These are phyloP conservation scores for Candida khao-thaluensis DNA, from an alignment of 805 yeast genomes.

Conservation along the genomic window DNA sequence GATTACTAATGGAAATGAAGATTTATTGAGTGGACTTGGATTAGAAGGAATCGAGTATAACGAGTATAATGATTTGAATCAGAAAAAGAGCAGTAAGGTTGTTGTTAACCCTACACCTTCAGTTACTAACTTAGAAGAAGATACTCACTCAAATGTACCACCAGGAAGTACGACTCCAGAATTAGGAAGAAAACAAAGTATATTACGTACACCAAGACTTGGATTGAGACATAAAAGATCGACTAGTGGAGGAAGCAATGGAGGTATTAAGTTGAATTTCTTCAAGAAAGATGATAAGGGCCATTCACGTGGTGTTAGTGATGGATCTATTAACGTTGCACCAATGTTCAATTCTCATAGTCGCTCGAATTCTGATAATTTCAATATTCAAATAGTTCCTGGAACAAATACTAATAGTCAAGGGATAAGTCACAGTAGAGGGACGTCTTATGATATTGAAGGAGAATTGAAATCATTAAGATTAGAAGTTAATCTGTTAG, in stretches of 20 bases:
- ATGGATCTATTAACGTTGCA: constrained; percentile 37
- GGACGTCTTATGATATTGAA: constrained; percentile 2
- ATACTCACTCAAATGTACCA: neutral
- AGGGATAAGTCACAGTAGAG: constrained; percentile 6
- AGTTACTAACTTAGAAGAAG: constrained; percentile 35
- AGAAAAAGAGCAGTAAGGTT: constrained; percentile 11
- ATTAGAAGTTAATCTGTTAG: constrained; percentile 41
- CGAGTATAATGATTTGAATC: constrained; percentile 12
- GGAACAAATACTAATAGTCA: constrained; percentile 3
- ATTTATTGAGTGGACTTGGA: constrained; percentile 37
- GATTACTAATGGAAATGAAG: constrained; percentile 17
- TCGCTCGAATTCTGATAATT: constrained; percentile 43
- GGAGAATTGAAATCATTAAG: constrained; percentile 20
- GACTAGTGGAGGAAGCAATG: constrained; percentile 26
- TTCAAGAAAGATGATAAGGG: constrained; percentile 31
- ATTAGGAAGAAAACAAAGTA: constrained; percentile 25
- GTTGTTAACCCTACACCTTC: constrained; percentile 27
- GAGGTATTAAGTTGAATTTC: constrained; percentile 31
- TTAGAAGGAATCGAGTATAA: constrained; percentile 35
- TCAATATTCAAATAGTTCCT: constrained; percentile 14
- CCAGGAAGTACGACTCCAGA: constrained; percentile 4
- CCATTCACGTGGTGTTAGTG: constrained; percentile 41
- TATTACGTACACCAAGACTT: constrained; percentile 30
- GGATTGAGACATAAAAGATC: constrained; percentile 42
- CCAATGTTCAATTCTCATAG: constrained; percentile 42